Conservation (phyloP, 768 basidiomycete genomes). For the Pleurotus cornucopiae region DNA sequence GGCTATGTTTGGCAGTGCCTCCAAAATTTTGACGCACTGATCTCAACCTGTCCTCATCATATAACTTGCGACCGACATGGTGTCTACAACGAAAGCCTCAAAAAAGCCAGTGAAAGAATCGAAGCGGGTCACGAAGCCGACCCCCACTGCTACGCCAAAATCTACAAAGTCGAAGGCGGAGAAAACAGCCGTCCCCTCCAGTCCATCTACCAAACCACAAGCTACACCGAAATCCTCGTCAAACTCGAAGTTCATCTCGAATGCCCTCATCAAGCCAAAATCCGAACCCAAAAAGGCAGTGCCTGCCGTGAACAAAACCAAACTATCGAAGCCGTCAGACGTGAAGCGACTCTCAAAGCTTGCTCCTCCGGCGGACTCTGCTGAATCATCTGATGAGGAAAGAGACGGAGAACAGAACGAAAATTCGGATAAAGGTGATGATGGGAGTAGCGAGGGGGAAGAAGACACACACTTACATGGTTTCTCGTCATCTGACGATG, state of each 20-base stretch:
- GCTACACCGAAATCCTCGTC: neutral
- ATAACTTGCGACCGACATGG: neutral
- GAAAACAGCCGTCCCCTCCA: neutral
- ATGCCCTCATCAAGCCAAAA: constrained; percentile 2
- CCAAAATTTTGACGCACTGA: neutral
- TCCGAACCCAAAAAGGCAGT: neutral
- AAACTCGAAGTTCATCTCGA: neutral
- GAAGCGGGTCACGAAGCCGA: neutral
- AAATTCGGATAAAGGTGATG: constrained; percentile 13
- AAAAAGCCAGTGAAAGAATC: neutral
- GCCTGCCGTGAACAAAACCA: neutral
- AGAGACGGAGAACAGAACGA: constrained; percentile 7
- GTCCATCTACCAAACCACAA: neutral
- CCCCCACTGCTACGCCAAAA: neutral
- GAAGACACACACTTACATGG: constrained; percentile 54
- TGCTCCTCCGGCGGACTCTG: neutral
- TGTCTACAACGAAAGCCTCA: neutral
- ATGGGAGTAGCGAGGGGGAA: constrained; percentile 22
- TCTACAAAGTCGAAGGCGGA: neutral
- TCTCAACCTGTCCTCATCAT: neutral
- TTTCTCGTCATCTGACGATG: constrained; percentile 74
- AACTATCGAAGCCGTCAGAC: neutral
- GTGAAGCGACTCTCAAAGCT: neutral
- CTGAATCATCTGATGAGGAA: constrained; percentile 10
- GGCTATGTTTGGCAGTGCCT: neutral